phyloP scores from a whole-genome alignment of 345 rosid genomes.

The Melaleuca quinquenervia region DNA sequence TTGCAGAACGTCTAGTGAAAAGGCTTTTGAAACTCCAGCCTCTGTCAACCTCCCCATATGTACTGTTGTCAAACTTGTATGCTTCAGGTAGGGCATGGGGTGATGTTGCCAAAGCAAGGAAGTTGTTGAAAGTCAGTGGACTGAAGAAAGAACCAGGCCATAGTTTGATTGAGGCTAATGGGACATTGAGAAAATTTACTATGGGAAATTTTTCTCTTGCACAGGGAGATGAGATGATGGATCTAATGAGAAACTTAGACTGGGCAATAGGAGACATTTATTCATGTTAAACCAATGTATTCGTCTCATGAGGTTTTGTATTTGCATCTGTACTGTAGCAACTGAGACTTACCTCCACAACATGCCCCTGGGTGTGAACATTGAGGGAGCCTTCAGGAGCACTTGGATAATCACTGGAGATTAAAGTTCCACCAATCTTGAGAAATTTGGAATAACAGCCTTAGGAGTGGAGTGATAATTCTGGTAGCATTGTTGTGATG shows the following conservation, averaged over 20 bases:
- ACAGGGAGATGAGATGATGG: conserved; percentile 27
- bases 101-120: conserved; percentile 42
- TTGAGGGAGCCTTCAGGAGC: neutral
- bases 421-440: neutral
- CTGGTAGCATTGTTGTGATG: neutral
- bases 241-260: conserved; percentile 17
- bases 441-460: neutral
- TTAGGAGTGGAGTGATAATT: neutral
- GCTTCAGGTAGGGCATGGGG: conserved; percentile 56
- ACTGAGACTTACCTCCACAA: neutral
- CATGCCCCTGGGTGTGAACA: neutral
- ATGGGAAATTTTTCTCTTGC: conserved; percentile 34
- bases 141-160: conserved; percentile 48
- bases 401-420: neutral
- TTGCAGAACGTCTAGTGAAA: conserved; percentile 35
- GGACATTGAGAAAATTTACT: conserved; percentile 30
- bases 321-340: neutral
- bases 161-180: conserved; percentile 42
- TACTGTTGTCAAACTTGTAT: conserved; percentile 46
- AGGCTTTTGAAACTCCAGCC: conserved; percentile 35
- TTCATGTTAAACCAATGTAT: neutral
- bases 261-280: conserved; percentile 12
- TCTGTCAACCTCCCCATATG: conserved; percentile 38
- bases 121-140: conserved; percentile 43
- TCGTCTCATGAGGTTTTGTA: neutral